Percentiles rank a stretch among this genome's conserved stretches.
These are phyloP conservation scores for Solanum peruvianum DNA, from an alignment of 257 asterid species.

Conservation along the genomic window DNA sequence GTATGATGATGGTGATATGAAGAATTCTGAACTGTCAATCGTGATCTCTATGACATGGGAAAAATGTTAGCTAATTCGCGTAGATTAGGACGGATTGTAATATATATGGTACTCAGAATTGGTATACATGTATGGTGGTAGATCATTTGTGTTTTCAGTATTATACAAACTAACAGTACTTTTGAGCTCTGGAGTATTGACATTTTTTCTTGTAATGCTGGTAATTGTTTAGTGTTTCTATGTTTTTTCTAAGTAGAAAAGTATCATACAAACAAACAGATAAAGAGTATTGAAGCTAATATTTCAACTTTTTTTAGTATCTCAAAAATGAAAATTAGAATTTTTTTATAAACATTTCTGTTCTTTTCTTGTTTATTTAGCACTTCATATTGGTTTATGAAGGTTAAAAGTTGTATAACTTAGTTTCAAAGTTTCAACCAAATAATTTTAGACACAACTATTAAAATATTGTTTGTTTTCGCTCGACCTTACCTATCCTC, in stretches of 20 bases:
- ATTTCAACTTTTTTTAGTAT: background rate
- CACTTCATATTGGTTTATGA: background rate
- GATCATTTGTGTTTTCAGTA: constrained; percentile 7
- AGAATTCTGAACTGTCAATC: background rate
- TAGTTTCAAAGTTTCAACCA: background rate
- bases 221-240: background rate
- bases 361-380: background rate
- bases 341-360: background rate
- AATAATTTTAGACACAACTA: background rate
- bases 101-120: constrained; percentile 2
- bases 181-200: background rate
- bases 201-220: background rate
- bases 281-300: background rate
- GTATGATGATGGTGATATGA: background rate
- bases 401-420: background rate
- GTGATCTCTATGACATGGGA: background rate
- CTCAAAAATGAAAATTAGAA: background rate
- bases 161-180: constrained; percentile 18
- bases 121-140: constrained; percentile 11
- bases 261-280: background rate
- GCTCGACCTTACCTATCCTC: background rate
- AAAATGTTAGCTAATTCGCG: background rate
- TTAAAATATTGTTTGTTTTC: background rate
- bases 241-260: background rate
- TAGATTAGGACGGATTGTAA: constrained; percentile 9